Evolutionary conservation across 2,329 filamentous ascomycete species (phyloP), one percentile per base, ranked within the genome.

Genomic region (Aureobasidium sp.): DNA sequence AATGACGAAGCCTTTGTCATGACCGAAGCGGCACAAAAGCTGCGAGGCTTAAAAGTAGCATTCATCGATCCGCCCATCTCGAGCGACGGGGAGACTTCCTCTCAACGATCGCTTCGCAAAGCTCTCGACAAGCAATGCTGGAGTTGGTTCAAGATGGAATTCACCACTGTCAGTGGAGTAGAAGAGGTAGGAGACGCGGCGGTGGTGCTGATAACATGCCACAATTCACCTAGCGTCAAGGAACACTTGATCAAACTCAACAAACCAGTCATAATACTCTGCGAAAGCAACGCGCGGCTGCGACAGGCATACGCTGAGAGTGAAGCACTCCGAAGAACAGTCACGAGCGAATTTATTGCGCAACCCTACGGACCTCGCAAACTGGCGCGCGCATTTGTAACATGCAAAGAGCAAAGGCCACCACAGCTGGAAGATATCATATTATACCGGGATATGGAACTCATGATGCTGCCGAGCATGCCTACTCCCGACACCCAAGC

Each of bases 341-440:
- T 47, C 19, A 33, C 40, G 14, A 47, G 49, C 11, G 47, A 62
- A 7, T 62, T 62, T 12, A 54, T 64, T 9, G 39, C 53, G 9
- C 62, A 64, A 45, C 62, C 62, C 4, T 60, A 33, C 11, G 62
- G 62, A 24, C 62, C 62, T 27, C 60, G 56, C 17, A 61, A 61
- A 37, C 29, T 64, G 27, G 53, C 59, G 14, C 27, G 52, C 17
- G 59, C 62, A 2, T 31, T 60, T 15, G 19, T 50, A 6, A 3
- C 45, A 7, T 60, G 57, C 24, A 60, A 40, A 27, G 17, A 60
- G n/a, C 57, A 27, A 35, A 24, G 31, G 9, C 33, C 22, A 4
- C 33, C 35, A 11, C 35, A 12, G 14, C 9, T 58, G 9, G 57
- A 60, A 4, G 35, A 45, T 1, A 14, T 60, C 3, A 22, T 50